Base-by-base conservation (phyloP, 1,284 basidiomycete species). In the Rhodofomes roseus region DNA sequence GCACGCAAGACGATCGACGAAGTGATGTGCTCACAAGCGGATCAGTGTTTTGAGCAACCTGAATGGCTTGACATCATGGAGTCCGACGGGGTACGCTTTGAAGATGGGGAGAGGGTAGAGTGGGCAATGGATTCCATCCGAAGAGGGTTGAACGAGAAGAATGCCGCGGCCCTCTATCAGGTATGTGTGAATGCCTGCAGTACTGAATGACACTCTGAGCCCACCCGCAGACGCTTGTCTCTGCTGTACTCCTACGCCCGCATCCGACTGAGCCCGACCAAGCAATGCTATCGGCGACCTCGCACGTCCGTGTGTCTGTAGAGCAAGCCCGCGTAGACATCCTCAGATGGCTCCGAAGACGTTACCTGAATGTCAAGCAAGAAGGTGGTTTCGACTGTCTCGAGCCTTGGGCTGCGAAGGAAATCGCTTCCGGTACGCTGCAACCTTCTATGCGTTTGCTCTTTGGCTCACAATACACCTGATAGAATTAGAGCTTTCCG, bases 391-490 rank as follows among this genome's bases (percentile, higher is more conserved):
- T 98, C 67, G 85, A 91, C 51, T 73, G 75, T 4, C 77, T 98
- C 22, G 92, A 96, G 54, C 81, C 82, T 6, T 96, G 94, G 93
- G 86, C 90, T 0, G 73, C 96, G 58, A 90, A 94, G 70, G 96
- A 98, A 68, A 91, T 97, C 50, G 84, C 86, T 36, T 85, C 92
- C 70, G 86, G 93, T 95, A 63, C 60, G 87, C 76, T 1, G 53
- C 22, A 54, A 56, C n/a, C 29, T 8, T 31, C 18, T 56, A 40
- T 6, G 23, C 12, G 12, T 34, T n/a, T 31, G 14, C 20, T 37
- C 8, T 31, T 12, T 9, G 23, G 54, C 51, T 18, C 36, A 59
- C 58, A 59, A 25, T n/a, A 64, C 41, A 29, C 2, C 43, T 29
- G 54, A 0, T 65, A 96, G 94, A 92, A 70, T 83, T 96, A 55